These are phyloP conservation scores for Phellopilus nigrolimitatus DNA, from an alignment of 1,284 basidiomycete genomes.

Conservation along the genomic window DNA sequence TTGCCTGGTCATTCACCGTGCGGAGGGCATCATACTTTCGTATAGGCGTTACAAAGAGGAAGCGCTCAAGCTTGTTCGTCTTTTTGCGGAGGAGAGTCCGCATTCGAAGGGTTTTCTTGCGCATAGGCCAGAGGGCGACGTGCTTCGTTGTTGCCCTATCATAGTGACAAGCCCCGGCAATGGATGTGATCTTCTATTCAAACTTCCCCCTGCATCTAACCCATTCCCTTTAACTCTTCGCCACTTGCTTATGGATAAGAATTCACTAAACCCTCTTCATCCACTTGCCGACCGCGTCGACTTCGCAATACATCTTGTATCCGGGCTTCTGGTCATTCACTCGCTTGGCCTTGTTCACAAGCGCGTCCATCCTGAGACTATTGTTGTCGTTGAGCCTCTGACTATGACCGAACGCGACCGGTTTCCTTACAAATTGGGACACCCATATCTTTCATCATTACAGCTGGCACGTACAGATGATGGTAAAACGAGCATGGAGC, in stretches of 20 bases:
- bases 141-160: neutral
- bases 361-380: conserved; percentile 8
- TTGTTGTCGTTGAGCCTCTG: conserved; percentile 8
- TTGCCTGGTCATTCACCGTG: neutral
- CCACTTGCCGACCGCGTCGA: neutral
- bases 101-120: neutral
- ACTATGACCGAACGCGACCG: neutral
- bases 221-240: neutral
- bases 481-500: neutral
- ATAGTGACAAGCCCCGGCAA: neutral
- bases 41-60: no score
- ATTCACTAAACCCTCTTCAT: neutral
- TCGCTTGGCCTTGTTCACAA: conserved; percentile 15
- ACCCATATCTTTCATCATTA: conserved; percentile 4
- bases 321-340: conserved; percentile 12
- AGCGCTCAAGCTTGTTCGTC: neutral
- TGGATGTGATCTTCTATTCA: neutral
- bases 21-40: neutral
- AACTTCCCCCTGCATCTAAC: neutral
- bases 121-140: neutral
- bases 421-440: neutral
- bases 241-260: neutral
- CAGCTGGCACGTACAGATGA: neutral
- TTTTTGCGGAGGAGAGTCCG: neutral
- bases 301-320: conserved; percentile 7